A percentile compares a stretch with the other conserved stretches of the same genome.
Evolutionary conservation across 345 rosid genomes (phyloP).

Genomic region (Arabis hirsuta): DNA sequence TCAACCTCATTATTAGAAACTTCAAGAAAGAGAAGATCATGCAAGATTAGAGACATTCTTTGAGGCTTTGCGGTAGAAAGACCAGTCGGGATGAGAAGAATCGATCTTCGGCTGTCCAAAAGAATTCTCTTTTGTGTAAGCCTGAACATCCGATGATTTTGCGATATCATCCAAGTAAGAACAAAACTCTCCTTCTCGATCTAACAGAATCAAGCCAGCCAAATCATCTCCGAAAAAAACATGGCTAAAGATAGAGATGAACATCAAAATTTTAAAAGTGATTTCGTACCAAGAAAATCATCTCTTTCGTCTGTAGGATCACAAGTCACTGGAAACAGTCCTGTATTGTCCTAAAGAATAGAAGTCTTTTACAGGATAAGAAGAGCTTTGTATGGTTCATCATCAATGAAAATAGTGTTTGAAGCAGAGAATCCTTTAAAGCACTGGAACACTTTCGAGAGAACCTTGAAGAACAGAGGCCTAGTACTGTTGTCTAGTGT

Average conservation of each 20-base stretch:
- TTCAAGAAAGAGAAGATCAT: background rate
- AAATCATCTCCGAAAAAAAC: background rate
- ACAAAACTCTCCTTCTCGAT: conserved; percentile 44
- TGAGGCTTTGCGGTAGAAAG: conserved; percentile 26
- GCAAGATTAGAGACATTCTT: background rate
- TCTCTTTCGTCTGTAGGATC: background rate
- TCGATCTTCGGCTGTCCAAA: conserved; percentile 45
- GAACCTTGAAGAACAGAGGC: conserved; percentile 50
- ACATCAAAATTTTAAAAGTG: conserved; percentile 31
- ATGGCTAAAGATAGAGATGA: background rate
- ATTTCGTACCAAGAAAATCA: conserved; percentile 22
- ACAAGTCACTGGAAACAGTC: background rate
- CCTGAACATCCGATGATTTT: conserved; percentile 38
- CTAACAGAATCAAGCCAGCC: background rate
- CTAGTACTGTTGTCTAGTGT: conserved; percentile 39
- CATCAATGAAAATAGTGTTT: conserved; percentile 50
- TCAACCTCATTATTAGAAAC: background rate
- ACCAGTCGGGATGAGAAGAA: conserved; percentile 39
- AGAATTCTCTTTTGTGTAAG: conserved; percentile 40
- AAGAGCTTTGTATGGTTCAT: conserved; percentile 54
- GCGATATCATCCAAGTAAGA: conserved; percentile 44
- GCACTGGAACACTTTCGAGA: conserved; percentile 41
- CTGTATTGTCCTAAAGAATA: too few species aligned
- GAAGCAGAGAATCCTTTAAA: conserved; percentile 34
- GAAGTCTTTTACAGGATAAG: conserved; percentile 50